These are phyloP conservation scores for Eucalyptus cloeziana DNA, from an alignment of 345 rosid genomes.

Conservation along the genomic window DNA sequence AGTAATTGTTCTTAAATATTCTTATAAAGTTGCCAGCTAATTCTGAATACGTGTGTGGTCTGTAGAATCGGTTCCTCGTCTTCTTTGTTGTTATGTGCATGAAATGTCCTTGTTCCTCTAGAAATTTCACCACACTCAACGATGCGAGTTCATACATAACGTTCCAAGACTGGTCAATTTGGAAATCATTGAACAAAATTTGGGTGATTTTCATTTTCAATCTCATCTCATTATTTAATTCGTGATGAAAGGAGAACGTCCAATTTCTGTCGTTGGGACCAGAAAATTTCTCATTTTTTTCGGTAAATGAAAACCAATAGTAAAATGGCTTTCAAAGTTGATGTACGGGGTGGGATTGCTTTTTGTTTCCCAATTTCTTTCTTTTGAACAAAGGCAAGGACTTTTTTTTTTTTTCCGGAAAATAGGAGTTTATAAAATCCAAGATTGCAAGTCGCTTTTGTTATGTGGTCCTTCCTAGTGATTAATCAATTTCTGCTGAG, in stretches of 20 bases:
- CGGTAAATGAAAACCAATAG: background rate
- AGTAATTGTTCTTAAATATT: background rate
- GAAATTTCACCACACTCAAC: background rate
- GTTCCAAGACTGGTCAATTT: background rate
- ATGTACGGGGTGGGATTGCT: background rate
- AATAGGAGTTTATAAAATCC: background rate
- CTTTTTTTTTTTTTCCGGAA: background rate
- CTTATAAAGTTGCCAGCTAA: background rate
- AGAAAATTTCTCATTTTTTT: background rate
- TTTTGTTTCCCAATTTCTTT: background rate
- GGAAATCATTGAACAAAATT: background rate
- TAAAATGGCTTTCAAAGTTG: background rate
- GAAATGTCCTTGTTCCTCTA: background rate
- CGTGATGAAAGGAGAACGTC: background rate
- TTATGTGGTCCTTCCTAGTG: background rate
- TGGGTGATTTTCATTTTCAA: background rate
- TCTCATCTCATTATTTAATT: background rate
- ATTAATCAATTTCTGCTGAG: background rate
- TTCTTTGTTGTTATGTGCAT: background rate
- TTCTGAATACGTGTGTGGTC: background rate
- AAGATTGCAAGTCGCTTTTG: background rate
- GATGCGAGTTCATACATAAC: accelerated
- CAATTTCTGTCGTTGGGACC: background rate
- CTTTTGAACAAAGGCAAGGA: background rate
- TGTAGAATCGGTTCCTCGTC: background rate